Conservation (phyloP, 176 grass and related monocot species). For the Lolium perenne region DNA sequence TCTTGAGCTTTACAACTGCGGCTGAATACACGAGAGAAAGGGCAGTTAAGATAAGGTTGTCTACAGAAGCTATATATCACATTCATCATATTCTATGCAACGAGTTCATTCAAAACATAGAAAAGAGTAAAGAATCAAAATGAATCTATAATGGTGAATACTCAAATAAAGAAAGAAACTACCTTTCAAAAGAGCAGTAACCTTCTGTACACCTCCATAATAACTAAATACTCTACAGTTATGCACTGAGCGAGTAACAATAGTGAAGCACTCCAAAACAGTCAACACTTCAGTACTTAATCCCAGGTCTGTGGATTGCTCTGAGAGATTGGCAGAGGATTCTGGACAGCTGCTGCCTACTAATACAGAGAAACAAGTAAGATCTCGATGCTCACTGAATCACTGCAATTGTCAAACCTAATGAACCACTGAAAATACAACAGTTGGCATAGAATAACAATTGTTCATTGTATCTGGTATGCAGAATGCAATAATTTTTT, state of each 20-base stretch:
- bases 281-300: constrained; percentile 71
- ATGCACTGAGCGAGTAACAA: constrained; percentile 81
- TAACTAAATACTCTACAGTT: constrained; percentile 97
- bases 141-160: constrained; percentile 4
- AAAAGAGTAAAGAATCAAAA: constrained; percentile 14
- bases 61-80: constrained; percentile 35
- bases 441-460: constrained; percentile 24
- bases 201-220: constrained; percentile 94
- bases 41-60: constrained; percentile 41
- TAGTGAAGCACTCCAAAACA: constrained; percentile 80
- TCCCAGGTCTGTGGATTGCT: constrained; percentile 59
- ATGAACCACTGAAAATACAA: constrained; percentile 37
- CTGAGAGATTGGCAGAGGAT: constrained; percentile 64
- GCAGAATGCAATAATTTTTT: background rate
- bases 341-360: constrained; percentile 66
- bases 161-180: constrained; percentile 24
- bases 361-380: constrained; percentile 47
- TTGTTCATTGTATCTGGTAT: constrained; percentile 25
- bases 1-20: constrained; percentile 88
- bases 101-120: constrained; percentile 15
- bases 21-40: constrained; percentile 69
- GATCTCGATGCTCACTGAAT: background rate
- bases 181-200: constrained; percentile 98
- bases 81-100: constrained; percentile 13
- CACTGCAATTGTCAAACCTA: constrained; percentile 31